A percentile compares a stretch with the other conserved stretches of the same genome.
These are phyloP conservation scores for Nakazawaea ishiwadae DNA, from an alignment of 805 yeast genomes.

Conservation along the genomic window DNA sequence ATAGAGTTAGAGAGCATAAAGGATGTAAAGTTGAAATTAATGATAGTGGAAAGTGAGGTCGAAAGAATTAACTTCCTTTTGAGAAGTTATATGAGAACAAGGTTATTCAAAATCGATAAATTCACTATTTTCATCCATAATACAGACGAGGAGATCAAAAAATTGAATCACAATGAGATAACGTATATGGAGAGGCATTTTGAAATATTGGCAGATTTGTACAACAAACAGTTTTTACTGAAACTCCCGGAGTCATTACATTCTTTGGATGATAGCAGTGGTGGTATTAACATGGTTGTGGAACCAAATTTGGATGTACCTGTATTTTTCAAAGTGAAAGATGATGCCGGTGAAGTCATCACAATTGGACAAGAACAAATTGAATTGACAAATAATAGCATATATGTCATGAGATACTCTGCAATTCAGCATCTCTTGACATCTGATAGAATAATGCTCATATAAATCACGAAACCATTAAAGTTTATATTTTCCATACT, in stretches of 20 bases:
- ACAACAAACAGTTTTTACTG: constrained; percentile 61
- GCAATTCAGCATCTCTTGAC: constrained; percentile 19
- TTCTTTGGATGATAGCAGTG: constrained; percentile 70
- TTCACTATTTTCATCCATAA: constrained; percentile 57
- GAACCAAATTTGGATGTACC: constrained; percentile 72
- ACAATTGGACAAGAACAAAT: constrained; percentile 50
- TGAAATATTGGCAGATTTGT: constrained; percentile 56
- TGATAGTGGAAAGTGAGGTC: constrained; percentile 87
- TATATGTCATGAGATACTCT: constrained; percentile 70
- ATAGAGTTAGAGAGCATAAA: constrained; percentile 64
- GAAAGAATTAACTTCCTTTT: constrained; percentile 81
- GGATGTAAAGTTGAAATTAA: constrained; percentile 70
- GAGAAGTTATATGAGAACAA: constrained; percentile 74
- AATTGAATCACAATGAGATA: constrained; percentile 56
- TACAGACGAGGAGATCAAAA: constrained; percentile 29
- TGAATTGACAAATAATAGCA: constrained; percentile 55
- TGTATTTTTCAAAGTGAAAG: constrained; percentile 64
- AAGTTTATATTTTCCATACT: no score
- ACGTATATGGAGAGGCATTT: constrained; percentile 68
- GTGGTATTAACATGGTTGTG: constrained; percentile 69
- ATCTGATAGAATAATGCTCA: constrained; percentile 19
- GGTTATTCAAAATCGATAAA: constrained; percentile 72
- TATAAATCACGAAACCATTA: background rate
- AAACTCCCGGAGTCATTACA: constrained; percentile 66
- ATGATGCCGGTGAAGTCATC: constrained; percentile 33